Base-by-base conservation (phyloP, 23 red algal genomes). In the Rhodosorus marinus region DNA sequence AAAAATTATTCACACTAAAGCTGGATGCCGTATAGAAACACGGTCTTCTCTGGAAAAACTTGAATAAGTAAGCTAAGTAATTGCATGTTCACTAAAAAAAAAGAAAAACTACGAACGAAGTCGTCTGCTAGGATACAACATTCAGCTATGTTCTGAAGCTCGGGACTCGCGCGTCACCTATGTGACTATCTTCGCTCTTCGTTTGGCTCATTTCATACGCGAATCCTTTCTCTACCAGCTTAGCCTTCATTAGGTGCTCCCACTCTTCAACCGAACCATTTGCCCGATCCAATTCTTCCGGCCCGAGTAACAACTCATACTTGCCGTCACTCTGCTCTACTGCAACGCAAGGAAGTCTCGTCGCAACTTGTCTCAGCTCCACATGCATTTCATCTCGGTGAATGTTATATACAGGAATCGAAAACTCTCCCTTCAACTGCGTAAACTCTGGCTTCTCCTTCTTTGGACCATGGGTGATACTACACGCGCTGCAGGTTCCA, bases 341-440 rank as follows among this genome's bases (percentile, higher is more conserved):
- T 8, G 69, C 60, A 0, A 85, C 80, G 47, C 57, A 64, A 11
- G 80, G 80, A 24, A 83, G 50, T 3, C 64, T 4, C 1, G 57
- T 56, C 5, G 35, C 42, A 0, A 51, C 64, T 1, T 4, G 20
- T 2, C 27, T 19, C 49, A 74, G 33, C 0, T 55, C 58, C 2
- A 22, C 32, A 27, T 74, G 67, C 67, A 93, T 93, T 36, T 93
- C 84, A 23, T 93, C 84, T 8, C 84, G 64, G 65, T 93, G 84
- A 49, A 93, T 73, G 54, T 93, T 93, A 23, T 56, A 35, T 23
- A 93, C 17, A 7, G 61, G 52, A 22, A 82, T 76, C 15, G 50
- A 59, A 31, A 56, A 35, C 24, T 49, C 33, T 3, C 45, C 33
- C 49, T 80, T 93, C 14, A 93, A 25, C 17, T 23, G 32, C 5